These are phyloP conservation scores for Euphrasia confusa DNA, from an alignment of 257 asterid genomes.

Conservation along the genomic window DNA sequence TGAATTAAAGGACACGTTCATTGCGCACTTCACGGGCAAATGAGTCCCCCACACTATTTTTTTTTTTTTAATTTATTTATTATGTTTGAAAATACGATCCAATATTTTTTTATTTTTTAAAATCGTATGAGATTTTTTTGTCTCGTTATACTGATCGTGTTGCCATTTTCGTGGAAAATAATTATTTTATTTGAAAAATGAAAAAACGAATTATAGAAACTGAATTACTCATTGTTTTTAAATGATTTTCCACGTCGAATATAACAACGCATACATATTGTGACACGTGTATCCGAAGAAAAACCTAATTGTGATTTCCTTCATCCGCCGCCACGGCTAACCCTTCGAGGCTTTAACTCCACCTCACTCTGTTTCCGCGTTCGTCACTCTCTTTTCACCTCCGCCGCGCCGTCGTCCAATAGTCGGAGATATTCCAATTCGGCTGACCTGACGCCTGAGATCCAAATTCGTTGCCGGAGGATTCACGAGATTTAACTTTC, in stretches of 20 bases:
- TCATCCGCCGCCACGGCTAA: constrained; percentile 5
- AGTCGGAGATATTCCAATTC: neutral
- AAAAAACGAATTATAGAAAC: no score
- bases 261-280: no score
- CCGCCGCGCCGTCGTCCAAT: constrained; percentile 1
- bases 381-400: neutral
- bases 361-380: neutral
- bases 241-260: no score
- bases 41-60: neutral
- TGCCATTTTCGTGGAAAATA: no score
- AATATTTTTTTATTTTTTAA: no score
- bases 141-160: no score
- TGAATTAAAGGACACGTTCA: neutral
- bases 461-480: neutral
- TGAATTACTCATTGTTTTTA: no score
- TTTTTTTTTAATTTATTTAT: no score
- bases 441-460: neutral
- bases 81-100: neutral
- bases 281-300: neutral
- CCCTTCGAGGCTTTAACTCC: constrained; percentile 1
- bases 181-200: no score
- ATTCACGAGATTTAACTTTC: neutral
- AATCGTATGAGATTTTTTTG: neutral
- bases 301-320: neutral
- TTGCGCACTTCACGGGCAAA: neutral